Percentiles rank a stretch among this genome's conserved stretches.
These are phyloP conservation scores for Neovahlkampfia damariscottae DNA, from an alignment of 78 protist species.

Conservation along the genomic window DNA sequence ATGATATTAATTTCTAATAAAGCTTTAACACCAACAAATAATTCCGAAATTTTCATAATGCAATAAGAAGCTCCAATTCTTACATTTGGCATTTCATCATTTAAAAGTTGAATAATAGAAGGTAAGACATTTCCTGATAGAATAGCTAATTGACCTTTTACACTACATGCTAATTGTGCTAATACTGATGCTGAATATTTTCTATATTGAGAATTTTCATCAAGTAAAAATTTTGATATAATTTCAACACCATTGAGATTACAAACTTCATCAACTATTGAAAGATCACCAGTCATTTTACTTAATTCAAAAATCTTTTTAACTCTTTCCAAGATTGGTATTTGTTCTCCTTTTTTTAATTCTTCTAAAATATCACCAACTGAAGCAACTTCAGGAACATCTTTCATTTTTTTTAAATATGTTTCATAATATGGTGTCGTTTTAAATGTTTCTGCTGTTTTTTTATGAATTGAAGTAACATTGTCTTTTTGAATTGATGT, in stretches of 20 bases:
- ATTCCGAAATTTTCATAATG: not conserved
- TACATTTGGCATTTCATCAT: slow-evolving; percentile 5
- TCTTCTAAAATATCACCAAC: not conserved
- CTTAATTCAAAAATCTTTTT: not conserved
- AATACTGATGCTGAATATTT: not conserved
- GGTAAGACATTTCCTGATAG: not conserved
- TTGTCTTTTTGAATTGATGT: not conserved
- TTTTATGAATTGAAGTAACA: not conserved
- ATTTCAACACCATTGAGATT: not conserved
- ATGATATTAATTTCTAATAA: not conserved
- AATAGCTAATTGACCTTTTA: slow-evolving; percentile 2
- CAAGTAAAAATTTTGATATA: not conserved
- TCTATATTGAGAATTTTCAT: not conserved
- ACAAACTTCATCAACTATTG: not conserved
- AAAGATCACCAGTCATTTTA: not conserved
- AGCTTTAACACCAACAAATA: slow-evolving; percentile 1
- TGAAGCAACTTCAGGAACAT: no score
- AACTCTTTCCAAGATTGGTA: not conserved
- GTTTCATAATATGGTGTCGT: not conserved
- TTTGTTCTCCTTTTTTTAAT: not conserved
- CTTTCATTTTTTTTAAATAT: not conserved
- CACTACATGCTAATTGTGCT: not conserved
- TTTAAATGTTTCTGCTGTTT: not conserved
- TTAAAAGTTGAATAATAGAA: not conserved
- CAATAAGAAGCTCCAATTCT: not conserved